Evolutionary conservation across 2,329 filamentous ascomycete genomes (phyloP).

Genomic region (Venturia pyrina): DNA sequence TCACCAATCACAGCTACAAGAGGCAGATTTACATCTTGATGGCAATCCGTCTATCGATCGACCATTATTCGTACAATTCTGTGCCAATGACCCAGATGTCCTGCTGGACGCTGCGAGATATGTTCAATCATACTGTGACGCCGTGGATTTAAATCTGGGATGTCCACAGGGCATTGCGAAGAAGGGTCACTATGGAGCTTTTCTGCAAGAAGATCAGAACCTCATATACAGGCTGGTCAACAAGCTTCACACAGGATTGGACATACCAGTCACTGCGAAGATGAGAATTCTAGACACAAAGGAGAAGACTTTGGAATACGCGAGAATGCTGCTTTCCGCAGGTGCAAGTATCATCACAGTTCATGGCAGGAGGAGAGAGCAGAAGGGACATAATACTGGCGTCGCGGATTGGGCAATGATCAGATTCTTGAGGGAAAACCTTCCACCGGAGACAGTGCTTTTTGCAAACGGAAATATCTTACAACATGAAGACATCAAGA

Average conservation of each 20-base stretch:
- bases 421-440: slow-evolving; percentile 66
- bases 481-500: slow-evolving; percentile 64
- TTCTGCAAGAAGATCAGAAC: slow-evolving; percentile 85
- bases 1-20: slow-evolving; percentile 23
- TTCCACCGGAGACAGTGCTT: slow-evolving; percentile 80
- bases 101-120: slow-evolving; percentile 68
- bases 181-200: slow-evolving; percentile 85
- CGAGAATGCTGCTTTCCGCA: slow-evolving; percentile 72
- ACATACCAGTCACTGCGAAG: slow-evolving; percentile 86
- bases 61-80: slow-evolving; percentile 93
- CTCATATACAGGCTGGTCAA: slow-evolving; percentile 75
- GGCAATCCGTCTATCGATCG: slow-evolving; percentile 78
- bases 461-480: slow-evolving; percentile 96
- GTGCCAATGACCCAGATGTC: slow-evolving; percentile 75
- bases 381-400: slow-evolving; percentile 93
- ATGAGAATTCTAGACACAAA: slow-evolving; percentile 80
- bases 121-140: slow-evolving; percentile 82
- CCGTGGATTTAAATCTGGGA: slow-evolving; percentile 88
- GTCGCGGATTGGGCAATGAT: slow-evolving; percentile 87
- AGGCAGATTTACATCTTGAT: slow-evolving; percentile 54
- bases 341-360: slow-evolving; percentile 91
- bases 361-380: slow-evolving; percentile 77
- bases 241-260: slow-evolving; percentile 66
- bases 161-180: slow-evolving; percentile 93
- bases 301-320: slow-evolving; percentile 82